phyloP scores from a whole-genome alignment of 768 basidiomycete genomes.

The Leccinellum albellum region DNA sequence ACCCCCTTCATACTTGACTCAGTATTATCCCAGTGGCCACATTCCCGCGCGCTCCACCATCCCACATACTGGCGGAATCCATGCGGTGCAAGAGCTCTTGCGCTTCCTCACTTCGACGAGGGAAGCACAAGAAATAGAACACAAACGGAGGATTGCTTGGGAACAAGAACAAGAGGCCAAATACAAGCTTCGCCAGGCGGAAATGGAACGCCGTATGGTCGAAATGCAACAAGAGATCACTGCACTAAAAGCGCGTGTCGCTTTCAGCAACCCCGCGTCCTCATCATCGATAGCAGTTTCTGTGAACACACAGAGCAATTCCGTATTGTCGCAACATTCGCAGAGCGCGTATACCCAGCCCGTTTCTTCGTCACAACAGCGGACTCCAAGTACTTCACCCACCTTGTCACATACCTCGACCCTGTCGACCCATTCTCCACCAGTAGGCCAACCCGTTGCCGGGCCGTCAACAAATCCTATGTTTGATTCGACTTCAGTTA shows the following conservation, averaged over 20 bases:
- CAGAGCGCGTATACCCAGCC: conserved; percentile 6
- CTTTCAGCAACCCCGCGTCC: conserved; percentile 16
- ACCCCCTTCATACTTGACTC: neutral
- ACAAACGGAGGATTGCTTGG: conserved; percentile 58
- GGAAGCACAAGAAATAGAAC: conserved; percentile 59
- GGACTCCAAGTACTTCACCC: conserved; percentile 30
- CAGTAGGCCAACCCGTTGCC: conserved; percentile 11
- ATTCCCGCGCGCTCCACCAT: conserved; percentile 17
- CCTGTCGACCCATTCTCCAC: conserved; percentile 18
- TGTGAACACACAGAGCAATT: neutral
- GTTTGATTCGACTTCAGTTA: conserved; percentile 1
- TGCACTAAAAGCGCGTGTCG: conserved; percentile 40
- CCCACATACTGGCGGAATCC: conserved; percentile 35
- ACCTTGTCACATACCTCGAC: conserved; percentile 27
- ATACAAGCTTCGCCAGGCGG: conserved; percentile 49
- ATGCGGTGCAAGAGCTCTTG: conserved; percentile 57
- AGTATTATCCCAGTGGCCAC: conserved; percentile 6
- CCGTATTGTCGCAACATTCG: conserved; percentile 2
- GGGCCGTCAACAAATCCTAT: conserved; percentile 3
- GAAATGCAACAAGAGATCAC: conserved; percentile 54
- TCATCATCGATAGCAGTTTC: conserved; percentile 3
- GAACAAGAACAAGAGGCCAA: conserved; percentile 68
- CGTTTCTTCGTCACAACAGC: conserved; percentile 21
- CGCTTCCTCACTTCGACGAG: conserved; percentile 54
- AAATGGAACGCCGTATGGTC: conserved; percentile 54